Percentiles rank a stretch among this genome's conserved stretches.
Evolutionary conservation across 2,329 filamentous ascomycete genomes (phyloP).

Genomic region (Penicillium sp.): DNA sequence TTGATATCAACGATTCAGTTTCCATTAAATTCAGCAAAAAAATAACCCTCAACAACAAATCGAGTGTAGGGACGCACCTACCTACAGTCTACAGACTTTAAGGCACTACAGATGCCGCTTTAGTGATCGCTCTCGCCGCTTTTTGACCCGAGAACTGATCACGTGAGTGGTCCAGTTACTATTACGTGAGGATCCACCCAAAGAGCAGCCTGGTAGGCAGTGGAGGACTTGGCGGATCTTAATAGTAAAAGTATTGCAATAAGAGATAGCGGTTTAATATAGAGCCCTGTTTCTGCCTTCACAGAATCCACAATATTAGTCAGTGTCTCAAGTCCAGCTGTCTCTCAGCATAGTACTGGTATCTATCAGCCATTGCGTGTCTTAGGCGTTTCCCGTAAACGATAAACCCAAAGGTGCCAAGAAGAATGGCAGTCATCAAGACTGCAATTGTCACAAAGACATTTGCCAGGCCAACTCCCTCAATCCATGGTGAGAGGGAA

Average conservation of each 20-base stretch:
- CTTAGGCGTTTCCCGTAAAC: conserved; percentile 36
- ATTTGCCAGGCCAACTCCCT: conserved; percentile 38
- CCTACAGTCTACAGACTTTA: too few species aligned
- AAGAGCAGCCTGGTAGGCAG: not conserved
- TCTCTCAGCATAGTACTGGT: not conserved
- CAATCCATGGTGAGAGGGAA: conserved; percentile 43
- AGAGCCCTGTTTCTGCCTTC: not conserved
- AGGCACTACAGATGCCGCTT: too few species aligned
- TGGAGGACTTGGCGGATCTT: not conserved
- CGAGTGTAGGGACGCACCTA: too few species aligned
- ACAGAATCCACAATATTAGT: not conserved
- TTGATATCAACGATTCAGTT: not conserved
- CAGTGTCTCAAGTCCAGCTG: not conserved
- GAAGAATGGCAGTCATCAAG: conserved; percentile 27
- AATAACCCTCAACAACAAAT: too few species aligned
- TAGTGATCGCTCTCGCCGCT: too few species aligned
- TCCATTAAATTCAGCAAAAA: not conserved
- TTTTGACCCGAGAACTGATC: too few species aligned
- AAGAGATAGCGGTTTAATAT: not conserved
- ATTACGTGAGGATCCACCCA: not conserved
- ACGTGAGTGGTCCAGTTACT: not conserved
- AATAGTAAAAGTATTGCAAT: not conserved
- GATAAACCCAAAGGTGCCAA: conserved; percentile 13
- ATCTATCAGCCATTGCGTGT: not conserved
- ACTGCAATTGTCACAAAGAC: conserved; percentile 43